Evolutionary conservation across 495 filamentous ascomycete species (phyloP).

Genomic region (Apiosordaria backusii): DNA sequence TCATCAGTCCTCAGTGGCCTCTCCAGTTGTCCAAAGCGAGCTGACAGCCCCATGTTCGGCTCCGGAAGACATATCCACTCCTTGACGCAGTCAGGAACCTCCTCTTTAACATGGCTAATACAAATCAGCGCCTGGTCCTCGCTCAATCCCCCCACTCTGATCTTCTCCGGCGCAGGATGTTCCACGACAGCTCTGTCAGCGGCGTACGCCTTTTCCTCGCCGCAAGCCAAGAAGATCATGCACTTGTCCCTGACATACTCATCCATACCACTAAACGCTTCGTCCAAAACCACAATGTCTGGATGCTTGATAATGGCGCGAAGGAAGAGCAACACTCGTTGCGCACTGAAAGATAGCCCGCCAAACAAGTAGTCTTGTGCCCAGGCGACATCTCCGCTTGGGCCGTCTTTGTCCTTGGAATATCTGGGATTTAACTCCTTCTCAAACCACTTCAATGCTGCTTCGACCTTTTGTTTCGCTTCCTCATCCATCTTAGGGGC

Average conservation of each 20-base stretch:
- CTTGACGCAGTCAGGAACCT: constrained; percentile 75
- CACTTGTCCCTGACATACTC: constrained; percentile 79
- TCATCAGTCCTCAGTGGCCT: constrained; percentile 54
- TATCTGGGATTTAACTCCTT: constrained; percentile 60
- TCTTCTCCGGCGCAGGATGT: not conserved
- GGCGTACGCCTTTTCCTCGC: constrained; percentile 45
- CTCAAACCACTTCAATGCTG: constrained; percentile 69
- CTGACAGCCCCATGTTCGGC: constrained; percentile 51
- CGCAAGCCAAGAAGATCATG: constrained; percentile 66
- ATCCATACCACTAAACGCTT: constrained; percentile 89
- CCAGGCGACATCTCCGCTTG: constrained; percentile 51
- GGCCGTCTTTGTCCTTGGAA: not conserved
- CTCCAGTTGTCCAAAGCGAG: constrained; percentile 54
- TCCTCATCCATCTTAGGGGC: constrained; percentile 59
- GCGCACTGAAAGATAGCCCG: constrained; percentile 69
- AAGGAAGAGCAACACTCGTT: constrained; percentile 81
- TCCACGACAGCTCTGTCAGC: constrained; percentile 34
- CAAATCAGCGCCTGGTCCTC: constrained; percentile 74
- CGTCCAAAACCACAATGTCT: constrained; percentile 87
- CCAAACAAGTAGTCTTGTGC: constrained; percentile 68
- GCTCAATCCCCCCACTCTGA: constrained; percentile 49
- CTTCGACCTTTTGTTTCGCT: constrained; percentile 55
- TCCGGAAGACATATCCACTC: constrained; percentile 79
- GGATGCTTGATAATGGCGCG: constrained; percentile 77
- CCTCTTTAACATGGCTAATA: constrained; percentile 85